Evolutionary conservation across 139 green algal genomes (phyloP), one percentile per base, ranked within the genome.

Genomic region (Auxenochlorella pyrenoidosa): DNA sequence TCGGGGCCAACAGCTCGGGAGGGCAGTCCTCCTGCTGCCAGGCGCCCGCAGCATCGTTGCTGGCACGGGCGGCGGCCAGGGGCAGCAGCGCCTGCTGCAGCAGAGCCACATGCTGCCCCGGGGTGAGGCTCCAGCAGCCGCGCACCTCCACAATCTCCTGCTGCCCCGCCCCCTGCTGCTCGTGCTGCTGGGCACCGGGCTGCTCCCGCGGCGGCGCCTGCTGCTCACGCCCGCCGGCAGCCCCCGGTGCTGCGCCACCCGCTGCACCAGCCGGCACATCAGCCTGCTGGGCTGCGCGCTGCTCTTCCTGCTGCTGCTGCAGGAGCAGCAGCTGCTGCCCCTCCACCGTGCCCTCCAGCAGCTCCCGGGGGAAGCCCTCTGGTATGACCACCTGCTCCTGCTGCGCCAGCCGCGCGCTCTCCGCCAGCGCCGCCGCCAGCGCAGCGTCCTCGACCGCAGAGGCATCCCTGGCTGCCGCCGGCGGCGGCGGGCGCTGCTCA

Each of bases 81-180:
- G 80, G 80, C 40, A 85, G 63, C 80, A 85, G 80, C 30, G 80
- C 80, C 40, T 85, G 80, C 30, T 75, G 63, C 80, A 85, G 28
- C 41, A 85, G 63, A 22, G 68, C 58, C 15, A 71, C 41, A 34
- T 85, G 80, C 63, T 85, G 80, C 16, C 65, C 80, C 0, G 43
- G 22, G 0, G 60, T 77, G 10, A 76, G 80, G 80, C 80, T 85
- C 80, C 80, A 85, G 40, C 80, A 85, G 28, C 34, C 60, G 0
- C 28, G 59, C 28, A 85, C 80, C 80, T 85, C 80, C 38, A 85
- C 80, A 24, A 85, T 28, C 80, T 60, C 28, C 75, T 82, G 26
- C 41, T 79, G 38, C 44, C 44, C 59, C 16, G 38, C 36, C 47
- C 59, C 36, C 21, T 44, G 51, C 60, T 6, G 3, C 30, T 12